Evolutionary conservation across 495 filamentous ascomycete genomes (phyloP).

Genomic region (Astrothelium macrocarpum): DNA sequence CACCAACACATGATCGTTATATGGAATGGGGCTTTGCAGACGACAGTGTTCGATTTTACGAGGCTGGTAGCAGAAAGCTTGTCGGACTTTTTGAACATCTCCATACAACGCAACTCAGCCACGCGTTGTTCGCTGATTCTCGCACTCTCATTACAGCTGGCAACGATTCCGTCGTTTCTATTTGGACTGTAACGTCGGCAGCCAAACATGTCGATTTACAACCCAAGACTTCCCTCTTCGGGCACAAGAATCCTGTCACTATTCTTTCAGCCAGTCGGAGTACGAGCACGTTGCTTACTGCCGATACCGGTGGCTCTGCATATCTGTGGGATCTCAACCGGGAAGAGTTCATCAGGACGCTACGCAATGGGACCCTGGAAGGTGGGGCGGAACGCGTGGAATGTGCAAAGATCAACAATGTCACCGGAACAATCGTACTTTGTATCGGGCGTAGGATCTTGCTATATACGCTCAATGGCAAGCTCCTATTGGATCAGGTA

Average conservation of each 20-base stretch:
- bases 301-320: slow-evolving; percentile 68
- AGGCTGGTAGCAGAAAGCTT: slow-evolving; percentile 61
- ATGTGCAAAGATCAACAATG: slow-evolving; percentile 80
- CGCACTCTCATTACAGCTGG: slow-evolving; percentile 84
- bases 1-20: slow-evolving; percentile 78
- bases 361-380: slow-evolving; percentile 35
- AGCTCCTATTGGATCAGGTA: slow-evolving; percentile 66
- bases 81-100: slow-evolving; percentile 87
- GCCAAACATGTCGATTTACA: slow-evolving; percentile 67
- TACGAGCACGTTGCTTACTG: slow-evolving; percentile 77
- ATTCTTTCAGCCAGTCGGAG: slow-evolving; percentile 74
- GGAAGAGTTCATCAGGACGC: slow-evolving; percentile 68
- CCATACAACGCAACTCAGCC: slow-evolving; percentile 77
- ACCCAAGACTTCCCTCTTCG: slow-evolving; percentile 74
- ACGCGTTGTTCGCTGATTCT: slow-evolving; percentile 75
- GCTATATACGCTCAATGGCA: slow-evolving; percentile 85
- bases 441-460: slow-evolving; percentile 62
- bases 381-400: slow-evolving; percentile 39
- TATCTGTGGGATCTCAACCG: slow-evolving; percentile 92
- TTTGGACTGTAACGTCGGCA: slow-evolving; percentile 60
- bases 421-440: slow-evolving; percentile 77
- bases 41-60: slow-evolving; percentile 82
- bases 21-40: slow-evolving; percentile 96
- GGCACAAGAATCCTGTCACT: slow-evolving; percentile 73
- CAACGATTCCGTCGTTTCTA: slow-evolving; percentile 78